Conservation (phyloP, 2,329 filamentous ascomycete species). For the Lecanoromycetidae sp. region DNA sequence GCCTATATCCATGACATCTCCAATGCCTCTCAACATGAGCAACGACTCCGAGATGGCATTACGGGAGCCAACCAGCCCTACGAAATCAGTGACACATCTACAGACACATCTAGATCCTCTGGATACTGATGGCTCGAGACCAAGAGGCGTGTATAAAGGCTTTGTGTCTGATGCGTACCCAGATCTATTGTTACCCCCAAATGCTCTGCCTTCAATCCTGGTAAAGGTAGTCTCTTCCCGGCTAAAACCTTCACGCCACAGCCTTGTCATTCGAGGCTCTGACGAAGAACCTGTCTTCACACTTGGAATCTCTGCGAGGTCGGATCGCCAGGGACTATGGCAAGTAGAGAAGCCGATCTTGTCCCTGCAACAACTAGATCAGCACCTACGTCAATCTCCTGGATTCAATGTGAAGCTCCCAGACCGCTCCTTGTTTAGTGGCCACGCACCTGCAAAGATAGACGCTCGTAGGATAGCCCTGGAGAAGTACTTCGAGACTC, state of each 20-base stretch:
- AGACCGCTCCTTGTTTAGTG: conserved; percentile 74
- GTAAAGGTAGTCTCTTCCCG: conserved; percentile 85
- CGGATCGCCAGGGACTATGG: conserved; percentile 71
- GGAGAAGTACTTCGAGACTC: conserved; percentile 71
- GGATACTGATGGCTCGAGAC: conserved; percentile 25
- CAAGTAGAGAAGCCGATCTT: conserved; percentile 82
- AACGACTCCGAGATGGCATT: conserved; percentile 21
- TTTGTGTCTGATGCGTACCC: conserved; percentile 78
- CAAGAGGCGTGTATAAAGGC: conserved; percentile 51
- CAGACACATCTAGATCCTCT: conserved; percentile 22
- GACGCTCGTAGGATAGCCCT: conserved; percentile 73
- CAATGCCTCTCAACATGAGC: conserved; percentile 5
- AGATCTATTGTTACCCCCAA: conserved; percentile 71
- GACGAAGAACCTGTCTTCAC: conserved; percentile 95
- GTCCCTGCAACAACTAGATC: conserved; percentile 70
- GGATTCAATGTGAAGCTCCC: conserved; percentile 65
- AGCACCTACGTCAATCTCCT: conserved; percentile 62
- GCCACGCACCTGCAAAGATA: conserved; percentile 85
- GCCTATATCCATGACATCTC: conserved; percentile 23
- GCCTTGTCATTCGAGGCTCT: conserved; percentile 63
- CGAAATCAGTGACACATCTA: neutral
- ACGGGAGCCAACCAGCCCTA: neutral
- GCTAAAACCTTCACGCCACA: conserved; percentile 83
- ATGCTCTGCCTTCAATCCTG: conserved; percentile 73
- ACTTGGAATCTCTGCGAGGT: conserved; percentile 68